phyloP scores from a whole-genome alignment of 257 asterid species.

The Scutellaria minor region DNA sequence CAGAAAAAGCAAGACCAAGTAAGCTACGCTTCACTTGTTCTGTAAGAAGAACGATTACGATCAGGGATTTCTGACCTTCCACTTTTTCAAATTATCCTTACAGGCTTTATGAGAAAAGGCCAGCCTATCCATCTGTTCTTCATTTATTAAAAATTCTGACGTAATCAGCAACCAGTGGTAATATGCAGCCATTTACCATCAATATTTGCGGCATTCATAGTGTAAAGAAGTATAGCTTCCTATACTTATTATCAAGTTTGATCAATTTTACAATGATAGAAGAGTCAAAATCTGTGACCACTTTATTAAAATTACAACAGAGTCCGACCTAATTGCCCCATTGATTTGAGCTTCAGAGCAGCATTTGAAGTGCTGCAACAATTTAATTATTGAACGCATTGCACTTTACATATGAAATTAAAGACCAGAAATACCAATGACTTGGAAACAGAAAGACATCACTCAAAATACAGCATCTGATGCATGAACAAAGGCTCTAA shows the following conservation, averaged over 20 bases:
- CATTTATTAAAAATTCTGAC: background rate
- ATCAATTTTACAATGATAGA: background rate
- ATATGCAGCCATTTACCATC: background rate
- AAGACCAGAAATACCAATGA: background rate
- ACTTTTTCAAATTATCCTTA: too few species aligned
- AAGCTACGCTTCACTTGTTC: too few species aligned
- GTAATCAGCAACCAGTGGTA: slow-evolving; percentile 5
- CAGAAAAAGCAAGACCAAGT: background rate
- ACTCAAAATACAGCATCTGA: background rate
- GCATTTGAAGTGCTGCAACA: slow-evolving; percentile 8
- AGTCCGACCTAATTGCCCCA: background rate
- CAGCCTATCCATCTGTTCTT: background rate
- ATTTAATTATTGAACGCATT: background rate
- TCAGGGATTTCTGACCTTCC: too few species aligned
- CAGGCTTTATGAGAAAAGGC: too few species aligned
- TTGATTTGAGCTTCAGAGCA: background rate
- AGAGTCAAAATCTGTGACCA: background rate
- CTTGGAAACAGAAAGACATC: slow-evolving; percentile 3
- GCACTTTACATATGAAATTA: background rate
- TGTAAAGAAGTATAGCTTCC: background rate
- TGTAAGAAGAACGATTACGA: too few species aligned
- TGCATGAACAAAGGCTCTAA: background rate
- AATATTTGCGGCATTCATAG: background rate
- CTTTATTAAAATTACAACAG: background rate
- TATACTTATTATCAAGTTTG: background rate